A percentile compares a stretch with the other conserved stretches of the same genome.
Evolutionary conservation across 805 yeast species (phyloP).

Genomic region (Kodamaea laetipori): DNA sequence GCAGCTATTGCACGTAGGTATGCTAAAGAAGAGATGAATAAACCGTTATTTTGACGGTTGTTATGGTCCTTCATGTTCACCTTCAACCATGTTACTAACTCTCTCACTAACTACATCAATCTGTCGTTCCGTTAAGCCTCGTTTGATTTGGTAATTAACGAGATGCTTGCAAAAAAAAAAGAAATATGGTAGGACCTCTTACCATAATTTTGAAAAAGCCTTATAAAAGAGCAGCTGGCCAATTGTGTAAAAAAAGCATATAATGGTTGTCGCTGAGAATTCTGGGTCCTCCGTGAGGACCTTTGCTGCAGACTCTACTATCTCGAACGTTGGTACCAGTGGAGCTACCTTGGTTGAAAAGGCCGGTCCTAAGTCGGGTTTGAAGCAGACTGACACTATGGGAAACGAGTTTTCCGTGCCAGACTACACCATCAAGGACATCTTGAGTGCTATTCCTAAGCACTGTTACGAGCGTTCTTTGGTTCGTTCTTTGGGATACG

Average conservation of each 20-base stretch:
- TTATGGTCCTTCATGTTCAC: no score
- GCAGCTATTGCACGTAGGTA: background rate
- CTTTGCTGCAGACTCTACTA: constrained; percentile 1
- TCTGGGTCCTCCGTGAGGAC: constrained; percentile 1
- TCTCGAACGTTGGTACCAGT: constrained; percentile 5
- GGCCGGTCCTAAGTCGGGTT: constrained; percentile 21
- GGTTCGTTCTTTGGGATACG: constrained; percentile 58
- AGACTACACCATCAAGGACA: constrained; percentile 73
- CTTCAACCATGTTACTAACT: no score
- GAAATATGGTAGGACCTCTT: background rate
- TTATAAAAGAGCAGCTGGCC: constrained; percentile 1
- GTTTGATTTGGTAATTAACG: background rate
- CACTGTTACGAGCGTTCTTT: constrained; percentile 71
- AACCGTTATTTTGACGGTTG: background rate
- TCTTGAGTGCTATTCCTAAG: constrained; percentile 68
- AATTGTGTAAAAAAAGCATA: background rate
- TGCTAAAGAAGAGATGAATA: background rate
- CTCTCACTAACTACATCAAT: no score
- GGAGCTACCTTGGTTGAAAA: constrained; percentile 9
- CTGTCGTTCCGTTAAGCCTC: constrained; percentile 1
- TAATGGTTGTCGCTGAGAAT: background rate
- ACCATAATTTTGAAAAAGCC: background rate
- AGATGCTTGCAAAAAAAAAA: constrained; percentile 6
- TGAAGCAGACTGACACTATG: constrained; percentile 55
- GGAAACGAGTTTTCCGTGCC: constrained; percentile 76